These are phyloP conservation scores for Botrytis squamosa DNA, from an alignment of 2,329 filamentous ascomycete species.

Conservation along the genomic window DNA sequence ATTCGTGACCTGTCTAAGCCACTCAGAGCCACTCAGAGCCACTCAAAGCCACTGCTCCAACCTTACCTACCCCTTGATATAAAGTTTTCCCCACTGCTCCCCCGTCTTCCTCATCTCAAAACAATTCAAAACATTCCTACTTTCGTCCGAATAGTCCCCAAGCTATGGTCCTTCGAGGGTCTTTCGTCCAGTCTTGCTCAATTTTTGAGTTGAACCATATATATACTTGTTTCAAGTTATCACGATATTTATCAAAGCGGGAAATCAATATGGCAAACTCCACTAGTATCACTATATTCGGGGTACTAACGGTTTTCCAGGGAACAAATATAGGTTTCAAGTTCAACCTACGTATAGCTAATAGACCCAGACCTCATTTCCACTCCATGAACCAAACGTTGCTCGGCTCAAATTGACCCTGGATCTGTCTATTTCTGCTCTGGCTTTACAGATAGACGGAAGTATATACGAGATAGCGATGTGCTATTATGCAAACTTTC, in stretches of 20 bases:
- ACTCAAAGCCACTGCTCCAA: neutral
- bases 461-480: neutral
- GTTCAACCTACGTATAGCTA: neutral
- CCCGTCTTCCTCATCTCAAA: neutral
- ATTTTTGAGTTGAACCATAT: conserved; percentile 7
- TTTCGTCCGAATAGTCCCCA: neutral
- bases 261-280: neutral
- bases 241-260: neutral
- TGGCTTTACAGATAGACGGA: neutral
- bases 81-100: neutral
- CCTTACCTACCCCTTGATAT: neutral
- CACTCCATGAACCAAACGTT: neutral
- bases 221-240: neutral
- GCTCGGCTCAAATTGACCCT: neutral
- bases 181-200: neutral
- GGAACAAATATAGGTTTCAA: neutral
- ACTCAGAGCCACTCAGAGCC: neutral
- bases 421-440: neutral
- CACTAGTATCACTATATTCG: neutral
- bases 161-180: neutral
- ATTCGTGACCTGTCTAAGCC: neutral
- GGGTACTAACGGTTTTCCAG: neutral
- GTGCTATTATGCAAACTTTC: neutral
- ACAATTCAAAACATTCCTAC: neutral
- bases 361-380: conserved; percentile 13